Base-by-base conservation (phyloP, 169 alveolate species). In the Plasmodium vinckei region DNA sequence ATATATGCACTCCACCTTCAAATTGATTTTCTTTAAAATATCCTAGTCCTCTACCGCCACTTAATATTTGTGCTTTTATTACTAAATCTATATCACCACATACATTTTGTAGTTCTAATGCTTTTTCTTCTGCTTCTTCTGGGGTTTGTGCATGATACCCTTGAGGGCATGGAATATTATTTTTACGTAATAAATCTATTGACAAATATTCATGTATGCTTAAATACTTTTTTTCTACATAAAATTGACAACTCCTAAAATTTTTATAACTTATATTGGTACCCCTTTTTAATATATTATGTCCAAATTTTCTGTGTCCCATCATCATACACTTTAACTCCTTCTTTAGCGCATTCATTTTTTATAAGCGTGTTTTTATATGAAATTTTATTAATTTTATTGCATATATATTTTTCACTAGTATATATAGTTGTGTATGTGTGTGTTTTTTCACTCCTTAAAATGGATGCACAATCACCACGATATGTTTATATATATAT, bases 1-100 rank as follows among this genome's bases (percentile, higher is more conserved):
- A 96, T 1, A 96, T 71, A 73, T 96, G 97, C 39, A 97, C 98
- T 19, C 99, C 99, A 53, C 96, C 94, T 65, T 94, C 47, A 47
- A 89, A 92, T 64, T 94, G 94, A 67, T 93, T 94, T 53, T 93
- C 96, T 61, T 91, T 94, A 91, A 97, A 97, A 61, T 86, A 63
- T 9, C 99, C 99, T 61, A 92, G 87, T 1, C 98, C 98, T 86
- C 99, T 94, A 2, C 99, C 99, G 15, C 98, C 99, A 64, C 98
- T 95, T 21, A 95, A 95, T 44, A 95, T 97, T 88, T 94, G 95
- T 9, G 97, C 97, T 89, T 95, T 96, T 6, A 95, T 72, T 25
- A 96, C 97, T 12, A 87, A 63, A 13, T 91, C 93, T 1, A 33
- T 39, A 42, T 93, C 89, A 3, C 84, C 86, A 44, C 94, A 73